Evolutionary conservation across 106 monocot genomes (phyloP).

Genomic region (Platanthera zijinensis): DNA sequence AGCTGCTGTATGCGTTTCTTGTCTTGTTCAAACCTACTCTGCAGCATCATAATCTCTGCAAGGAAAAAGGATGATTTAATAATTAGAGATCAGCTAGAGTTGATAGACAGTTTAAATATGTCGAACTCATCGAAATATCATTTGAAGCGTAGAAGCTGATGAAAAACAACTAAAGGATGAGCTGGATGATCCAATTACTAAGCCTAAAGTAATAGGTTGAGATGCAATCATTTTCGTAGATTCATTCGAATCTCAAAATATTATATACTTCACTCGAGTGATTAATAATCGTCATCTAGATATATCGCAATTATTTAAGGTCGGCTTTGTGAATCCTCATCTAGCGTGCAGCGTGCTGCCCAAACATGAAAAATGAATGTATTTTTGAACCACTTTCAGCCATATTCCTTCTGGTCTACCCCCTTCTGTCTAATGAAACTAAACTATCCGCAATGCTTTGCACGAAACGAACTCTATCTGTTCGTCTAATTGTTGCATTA

Average conservation of each 20-base stretch:
- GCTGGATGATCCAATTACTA: neutral
- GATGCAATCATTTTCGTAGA: neutral
- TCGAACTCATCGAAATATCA: neutral
- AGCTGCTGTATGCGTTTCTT: slow-evolving; percentile 71
- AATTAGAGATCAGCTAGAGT: neutral
- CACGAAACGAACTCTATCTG: too few species aligned
- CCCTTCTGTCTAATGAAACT: too few species aligned
- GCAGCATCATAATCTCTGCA: slow-evolving; percentile 78
- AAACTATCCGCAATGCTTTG: too few species aligned
- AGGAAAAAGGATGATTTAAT: neutral
- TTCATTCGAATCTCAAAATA: neutral
- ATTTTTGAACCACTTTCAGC: too few species aligned
- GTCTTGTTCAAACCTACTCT: slow-evolving; percentile 81
- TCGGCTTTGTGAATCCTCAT: too few species aligned
- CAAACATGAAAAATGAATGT: too few species aligned
- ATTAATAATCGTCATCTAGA: too few species aligned
- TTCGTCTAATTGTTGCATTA: too few species aligned
- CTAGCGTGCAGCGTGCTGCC: too few species aligned
- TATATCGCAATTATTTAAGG: too few species aligned
- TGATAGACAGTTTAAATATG: neutral
- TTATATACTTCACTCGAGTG: too few species aligned
- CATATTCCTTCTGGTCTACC: too few species aligned
- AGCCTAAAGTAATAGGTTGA: neutral
- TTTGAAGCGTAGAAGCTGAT: neutral
- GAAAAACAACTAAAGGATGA: neutral